These are phyloP conservation scores for Nicotiana sylvestris DNA, from an alignment of 257 asterid species.

Conservation along the genomic window DNA sequence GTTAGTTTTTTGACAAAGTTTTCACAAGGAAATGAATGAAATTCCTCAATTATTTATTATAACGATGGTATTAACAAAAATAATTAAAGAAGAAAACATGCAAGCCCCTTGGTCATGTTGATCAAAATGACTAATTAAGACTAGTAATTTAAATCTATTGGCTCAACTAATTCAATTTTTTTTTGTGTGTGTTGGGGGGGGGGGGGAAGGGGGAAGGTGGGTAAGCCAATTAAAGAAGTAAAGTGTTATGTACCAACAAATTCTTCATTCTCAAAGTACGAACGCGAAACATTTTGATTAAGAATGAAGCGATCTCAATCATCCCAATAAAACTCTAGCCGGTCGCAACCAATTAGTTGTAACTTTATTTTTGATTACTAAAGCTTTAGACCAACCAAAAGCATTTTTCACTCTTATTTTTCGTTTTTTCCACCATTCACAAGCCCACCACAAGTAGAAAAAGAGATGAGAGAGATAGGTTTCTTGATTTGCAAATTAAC, in stretches of 20 bases:
- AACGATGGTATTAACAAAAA: neutral
- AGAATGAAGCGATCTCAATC: no score
- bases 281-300: no score
- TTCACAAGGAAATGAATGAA: neutral
- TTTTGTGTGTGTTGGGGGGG: no score
- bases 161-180: no score
- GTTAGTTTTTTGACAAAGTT: neutral
- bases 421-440: neutral
- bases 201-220: no score
- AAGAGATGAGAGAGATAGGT: neutral
- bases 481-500: neutral
- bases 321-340: fast-evolving
- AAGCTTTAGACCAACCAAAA: neutral
- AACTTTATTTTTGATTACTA: neutral
- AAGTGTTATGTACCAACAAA: no score
- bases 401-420: neutral
- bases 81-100: neutral
- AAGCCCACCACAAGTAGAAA: neutral
- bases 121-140: neutral
- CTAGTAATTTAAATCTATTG: neutral
- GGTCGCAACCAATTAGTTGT: no score
- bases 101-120: neutral
- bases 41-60: neutral
- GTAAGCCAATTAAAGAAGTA: no score
- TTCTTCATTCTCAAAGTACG: no score